phyloP scores from a whole-genome alignment of 2,329 filamentous ascomycete genomes.

The Ascochyta koolunga region DNA sequence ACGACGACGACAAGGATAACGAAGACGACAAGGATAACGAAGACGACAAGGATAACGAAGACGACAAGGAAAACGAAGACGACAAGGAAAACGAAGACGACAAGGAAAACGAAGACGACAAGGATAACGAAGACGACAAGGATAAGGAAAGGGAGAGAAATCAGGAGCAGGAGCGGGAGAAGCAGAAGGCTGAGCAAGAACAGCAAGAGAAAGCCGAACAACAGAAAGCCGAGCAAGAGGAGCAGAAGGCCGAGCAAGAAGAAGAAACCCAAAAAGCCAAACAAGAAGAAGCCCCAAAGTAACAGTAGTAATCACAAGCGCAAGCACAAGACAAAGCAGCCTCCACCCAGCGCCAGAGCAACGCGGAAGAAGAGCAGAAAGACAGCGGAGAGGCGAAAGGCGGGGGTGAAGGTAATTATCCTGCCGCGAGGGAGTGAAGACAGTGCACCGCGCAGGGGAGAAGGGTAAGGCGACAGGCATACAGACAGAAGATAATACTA shows the following conservation, averaged over 20 bases:
- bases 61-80: background rate
- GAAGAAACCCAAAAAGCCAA: background rate
- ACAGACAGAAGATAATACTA: too few species aligned
- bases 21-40: background rate
- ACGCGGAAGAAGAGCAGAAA: too few species aligned
- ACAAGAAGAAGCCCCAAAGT: background rate
- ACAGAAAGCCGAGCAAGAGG: background rate
- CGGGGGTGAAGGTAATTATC: background rate
- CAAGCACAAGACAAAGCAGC: too few species aligned
- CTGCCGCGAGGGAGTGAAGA: too few species aligned
- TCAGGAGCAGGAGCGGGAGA: background rate
- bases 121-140: background rate
- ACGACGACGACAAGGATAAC: background rate
- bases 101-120: background rate
- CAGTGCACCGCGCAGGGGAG: too few species aligned
- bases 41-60: background rate
- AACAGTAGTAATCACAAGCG: too few species aligned
- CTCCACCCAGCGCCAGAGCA: too few species aligned
- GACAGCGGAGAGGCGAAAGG: background rate
- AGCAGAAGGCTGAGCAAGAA: background rate
- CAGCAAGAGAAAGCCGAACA: background rate
- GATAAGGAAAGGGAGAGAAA: background rate
- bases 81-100: background rate
- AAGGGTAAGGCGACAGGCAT: too few species aligned
- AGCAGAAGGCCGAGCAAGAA: background rate